Conservation (phyloP, 805 yeast species). For the Metschnikowia lochheadii region DNA sequence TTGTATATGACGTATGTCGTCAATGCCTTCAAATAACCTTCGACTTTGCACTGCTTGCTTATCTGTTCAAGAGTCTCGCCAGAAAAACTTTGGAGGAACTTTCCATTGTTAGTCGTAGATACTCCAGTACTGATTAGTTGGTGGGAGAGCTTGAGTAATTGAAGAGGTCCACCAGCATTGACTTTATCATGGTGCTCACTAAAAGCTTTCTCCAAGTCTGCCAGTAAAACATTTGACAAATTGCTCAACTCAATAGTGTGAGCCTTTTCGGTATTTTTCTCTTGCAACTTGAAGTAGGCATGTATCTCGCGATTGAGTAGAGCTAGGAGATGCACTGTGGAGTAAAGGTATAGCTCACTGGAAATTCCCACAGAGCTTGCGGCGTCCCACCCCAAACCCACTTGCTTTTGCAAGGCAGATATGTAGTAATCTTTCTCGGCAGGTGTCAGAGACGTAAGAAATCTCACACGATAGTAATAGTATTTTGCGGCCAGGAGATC, state of each 20-base stretch:
- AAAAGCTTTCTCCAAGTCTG: background rate
- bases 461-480: slow-evolving; percentile 35
- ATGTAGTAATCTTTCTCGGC: background rate
- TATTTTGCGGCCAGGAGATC: slow-evolving; percentile 35
- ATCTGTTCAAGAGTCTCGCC: background rate
- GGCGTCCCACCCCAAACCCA: slow-evolving; percentile 26
- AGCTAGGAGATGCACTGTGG: slow-evolving; percentile 27
- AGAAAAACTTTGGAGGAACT: background rate
- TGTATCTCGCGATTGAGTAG: slow-evolving; percentile 7
- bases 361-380: slow-evolving; percentile 16
- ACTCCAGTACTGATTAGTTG: background rate
- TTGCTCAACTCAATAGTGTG: background rate
- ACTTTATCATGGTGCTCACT: background rate
- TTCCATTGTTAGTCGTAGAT: background rate
- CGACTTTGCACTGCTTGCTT: background rate
- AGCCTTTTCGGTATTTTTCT: background rate
- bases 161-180: background rate
- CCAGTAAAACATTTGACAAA: background rate
- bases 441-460: slow-evolving; percentile 3
- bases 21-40: slow-evolving; percentile 5
- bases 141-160: background rate
- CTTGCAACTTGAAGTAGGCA: background rate
- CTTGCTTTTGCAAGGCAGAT: slow-evolving; percentile 7
- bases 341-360: slow-evolving; percentile 27
- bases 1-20: slow-evolving; percentile 6